Base-by-base conservation (phyloP, 345 rosid genomes). In the Brassica nigra region DNA sequence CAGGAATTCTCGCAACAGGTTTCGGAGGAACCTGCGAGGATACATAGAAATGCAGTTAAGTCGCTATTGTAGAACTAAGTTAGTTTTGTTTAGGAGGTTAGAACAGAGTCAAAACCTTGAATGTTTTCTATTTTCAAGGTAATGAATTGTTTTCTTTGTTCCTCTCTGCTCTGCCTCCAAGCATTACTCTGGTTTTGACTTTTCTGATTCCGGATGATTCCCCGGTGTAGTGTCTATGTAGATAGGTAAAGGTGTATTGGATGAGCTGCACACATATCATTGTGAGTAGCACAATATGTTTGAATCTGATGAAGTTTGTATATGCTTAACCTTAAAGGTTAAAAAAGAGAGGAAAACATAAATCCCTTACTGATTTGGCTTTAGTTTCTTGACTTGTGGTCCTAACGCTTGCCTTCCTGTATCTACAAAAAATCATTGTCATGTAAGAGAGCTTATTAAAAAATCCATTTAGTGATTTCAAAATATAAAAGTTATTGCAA, bases 111-210 rank as follows among this genome's bases (percentile, higher is more conserved):
- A 61, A 20, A 81, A 95, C 99, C 97, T 92, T 92, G 80, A 84
- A 84, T 3, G 91, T 79, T 80, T 84, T 78, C 99, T 97, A 95
- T 80, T 90, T 95, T 14, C 87, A 65, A 67, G 97, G 97, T 18
- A 82, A 28, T 28, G 92, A 86, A 79, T 77, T 89, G 70, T 95
- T 92, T 84, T 95, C 99, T 85, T 95, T 92, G 87, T 95, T 92
- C 77, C 98, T 92, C 83, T 92, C 94, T 68, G 88, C 88, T 78
- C 87, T 85, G 69, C 83, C 79, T 61, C 97, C 97, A 63, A 95
- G 89, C 72, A 81, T 79, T 85, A 71, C 74, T 82, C 91, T 78
- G 77, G 64, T 74, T 79, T 92, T 71, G 87, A 65, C 79, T 83
- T 86, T 30, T 83, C 86, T 5, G 88, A 67, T 20, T 85, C 88